Evolutionary conservation across 1,284 basidiomycete species (phyloP).

Genomic region (Naganishia albida): DNA sequence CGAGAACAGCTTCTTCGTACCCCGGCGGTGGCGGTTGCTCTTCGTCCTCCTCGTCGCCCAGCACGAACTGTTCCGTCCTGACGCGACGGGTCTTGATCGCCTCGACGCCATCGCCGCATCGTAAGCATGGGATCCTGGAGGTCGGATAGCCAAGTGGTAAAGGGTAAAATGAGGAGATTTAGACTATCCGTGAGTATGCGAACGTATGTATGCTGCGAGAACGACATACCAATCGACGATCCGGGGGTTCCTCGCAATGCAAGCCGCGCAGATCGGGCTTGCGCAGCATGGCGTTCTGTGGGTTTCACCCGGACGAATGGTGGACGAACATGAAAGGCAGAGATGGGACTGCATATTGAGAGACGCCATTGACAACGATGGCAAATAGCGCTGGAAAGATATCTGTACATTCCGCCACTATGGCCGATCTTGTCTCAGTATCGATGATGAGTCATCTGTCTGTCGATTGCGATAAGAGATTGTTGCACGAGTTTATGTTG

Average conservation of each 20-base stretch:
- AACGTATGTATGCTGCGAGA: no score
- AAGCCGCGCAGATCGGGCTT: slow-evolving; percentile 44
- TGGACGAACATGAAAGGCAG: slow-evolving; percentile 30
- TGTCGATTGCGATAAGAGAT: not conserved
- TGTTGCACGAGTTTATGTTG: not conserved
- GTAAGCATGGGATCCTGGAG: slow-evolving; percentile 41
- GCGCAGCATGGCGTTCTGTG: slow-evolving; percentile 44
- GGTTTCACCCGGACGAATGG: slow-evolving; percentile 4
- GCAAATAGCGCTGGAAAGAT: not conserved
- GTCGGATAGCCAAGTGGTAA: no score
- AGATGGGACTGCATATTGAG: not conserved
- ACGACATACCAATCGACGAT: slow-evolving; percentile 39
- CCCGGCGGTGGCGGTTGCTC: slow-evolving; percentile 10
- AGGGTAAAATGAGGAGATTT: no score
- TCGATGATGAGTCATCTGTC: not conserved
- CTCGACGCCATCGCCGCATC: slow-evolving; percentile 42
- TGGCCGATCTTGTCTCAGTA: slow-evolving; percentile 8
- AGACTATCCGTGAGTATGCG: no score
- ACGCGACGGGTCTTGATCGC: not conserved
- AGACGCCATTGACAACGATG: not conserved
- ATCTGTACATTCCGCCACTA: not conserved
- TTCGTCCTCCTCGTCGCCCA: slow-evolving; percentile 22
- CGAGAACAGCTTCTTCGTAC: slow-evolving; percentile 5
- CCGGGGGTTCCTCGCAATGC: slow-evolving; percentile 44
- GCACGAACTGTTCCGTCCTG: slow-evolving; percentile 10